Conservation (phyloP, 176 grass and related monocot species). For the Triticum monococcum region DNA sequence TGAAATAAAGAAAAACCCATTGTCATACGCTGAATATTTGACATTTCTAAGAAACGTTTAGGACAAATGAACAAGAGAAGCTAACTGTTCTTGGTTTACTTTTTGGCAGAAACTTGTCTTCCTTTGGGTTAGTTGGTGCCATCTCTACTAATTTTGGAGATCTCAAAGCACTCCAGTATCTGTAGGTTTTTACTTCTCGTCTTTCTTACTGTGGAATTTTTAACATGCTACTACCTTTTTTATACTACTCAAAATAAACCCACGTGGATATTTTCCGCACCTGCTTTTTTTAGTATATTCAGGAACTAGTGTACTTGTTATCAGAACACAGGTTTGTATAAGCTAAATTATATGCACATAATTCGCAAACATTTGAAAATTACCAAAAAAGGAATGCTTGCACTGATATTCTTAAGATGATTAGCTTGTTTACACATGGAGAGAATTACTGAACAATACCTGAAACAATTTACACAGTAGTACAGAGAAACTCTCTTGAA, state of each 20-base stretch:
- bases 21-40: not conserved
- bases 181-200: slow-evolving; percentile 36
- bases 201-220: not conserved
- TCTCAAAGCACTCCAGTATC: slow-evolving; percentile 37
- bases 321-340: not conserved
- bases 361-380: not conserved
- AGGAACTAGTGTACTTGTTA: not conserved
- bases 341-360: not conserved
- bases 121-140: slow-evolving; percentile 42
- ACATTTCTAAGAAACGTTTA: not conserved
- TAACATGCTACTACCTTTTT: not conserved
- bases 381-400: not conserved
- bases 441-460: not conserved
- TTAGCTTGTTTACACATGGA: not conserved
- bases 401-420: not conserved
- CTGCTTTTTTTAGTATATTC: not conserved
- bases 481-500: slow-evolving; percentile 9
- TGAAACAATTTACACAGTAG: not conserved
- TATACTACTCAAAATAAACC: not conserved
- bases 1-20: not conserved
- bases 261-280: not conserved
- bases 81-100: not conserved
- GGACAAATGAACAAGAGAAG: not conserved
- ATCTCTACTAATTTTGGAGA: slow-evolving; percentile 34
- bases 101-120: slow-evolving; percentile 55